These are phyloP conservation scores for Heliamphora exappendiculata DNA, from an alignment of 148 eudicot genomes.

Conservation along the genomic window DNA sequence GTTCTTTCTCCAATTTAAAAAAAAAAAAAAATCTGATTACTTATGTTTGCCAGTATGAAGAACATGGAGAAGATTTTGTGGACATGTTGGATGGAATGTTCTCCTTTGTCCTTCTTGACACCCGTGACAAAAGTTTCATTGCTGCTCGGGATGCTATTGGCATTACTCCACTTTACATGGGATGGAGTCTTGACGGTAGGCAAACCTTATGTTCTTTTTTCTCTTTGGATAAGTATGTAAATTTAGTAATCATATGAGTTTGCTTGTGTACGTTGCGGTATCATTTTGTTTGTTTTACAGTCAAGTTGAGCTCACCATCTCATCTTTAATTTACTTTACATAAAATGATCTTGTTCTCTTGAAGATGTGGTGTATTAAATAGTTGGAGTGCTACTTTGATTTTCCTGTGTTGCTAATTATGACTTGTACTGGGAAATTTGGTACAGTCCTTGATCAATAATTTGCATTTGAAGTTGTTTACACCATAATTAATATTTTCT, in stretches of 20 bases:
- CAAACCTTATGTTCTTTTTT: not conserved
- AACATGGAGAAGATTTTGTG: slow-evolving; percentile 86
- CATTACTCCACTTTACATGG: slow-evolving; percentile 85
- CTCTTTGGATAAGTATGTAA: not conserved
- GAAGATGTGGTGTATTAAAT: not conserved
- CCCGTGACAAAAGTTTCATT: slow-evolving; percentile 77
- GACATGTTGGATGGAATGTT: slow-evolving; percentile 97
- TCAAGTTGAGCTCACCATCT: slow-evolving; percentile 12
- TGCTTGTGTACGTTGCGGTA: not conserved
- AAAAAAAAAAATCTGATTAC: too few species aligned
- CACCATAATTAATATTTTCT: too few species aligned
- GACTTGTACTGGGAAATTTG: not conserved
- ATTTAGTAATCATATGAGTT: not conserved
- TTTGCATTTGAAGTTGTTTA: too few species aligned
- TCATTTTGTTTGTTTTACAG: not conserved
- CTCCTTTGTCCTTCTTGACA: slow-evolving; percentile 90
- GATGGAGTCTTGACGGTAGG: slow-evolving; percentile 98
- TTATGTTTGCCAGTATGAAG: slow-evolving; percentile 58
- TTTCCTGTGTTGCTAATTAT: not conserved
- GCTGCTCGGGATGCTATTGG: slow-evolving; percentile 93
- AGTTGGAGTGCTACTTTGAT: not conserved
- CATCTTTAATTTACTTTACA: not conserved
- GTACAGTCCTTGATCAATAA: too few species aligned
- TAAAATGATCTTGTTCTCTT: not conserved
- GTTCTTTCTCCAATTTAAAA: not conserved